phyloP scores from a whole-genome alignment of 139 green algal species.

The Chlamydomonas applanata region DNA sequence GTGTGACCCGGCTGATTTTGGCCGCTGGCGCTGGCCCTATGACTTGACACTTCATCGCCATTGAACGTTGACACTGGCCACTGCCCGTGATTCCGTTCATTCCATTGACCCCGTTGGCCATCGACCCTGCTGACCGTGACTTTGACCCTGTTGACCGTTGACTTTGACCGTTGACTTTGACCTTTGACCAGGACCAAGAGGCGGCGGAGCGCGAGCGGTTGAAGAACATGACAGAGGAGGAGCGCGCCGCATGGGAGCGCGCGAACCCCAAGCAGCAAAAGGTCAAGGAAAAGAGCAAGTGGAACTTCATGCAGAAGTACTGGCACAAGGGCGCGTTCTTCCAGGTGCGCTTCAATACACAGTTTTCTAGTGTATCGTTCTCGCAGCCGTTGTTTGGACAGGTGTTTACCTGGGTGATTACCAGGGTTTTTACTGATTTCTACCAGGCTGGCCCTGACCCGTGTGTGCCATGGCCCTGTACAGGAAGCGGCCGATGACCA shows the following conservation, averaged over 20 bases:
- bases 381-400: too few species aligned
- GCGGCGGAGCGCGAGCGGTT: constrained; percentile 70
- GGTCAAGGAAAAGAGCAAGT: constrained; percentile 56
- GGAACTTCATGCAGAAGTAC: constrained; percentile 97
- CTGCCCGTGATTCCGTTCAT: background rate
- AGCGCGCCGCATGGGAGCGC: constrained; percentile 68
- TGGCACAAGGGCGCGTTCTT: constrained; percentile 98
- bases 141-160: too few species aligned
- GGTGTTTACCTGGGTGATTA: too few species aligned
- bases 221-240: constrained; percentile 83
- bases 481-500: constrained; percentile 52
- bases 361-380: background rate
- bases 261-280: constrained; percentile 20
- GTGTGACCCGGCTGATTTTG: too few species aligned
- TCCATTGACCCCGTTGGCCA: background rate
- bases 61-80: too few species aligned
- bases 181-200: constrained; percentile 50
- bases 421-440: background rate
- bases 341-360: constrained; percentile 45
- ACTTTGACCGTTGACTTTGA: constrained; percentile 33
- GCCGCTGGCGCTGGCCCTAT: too few species aligned
- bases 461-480: background rate
- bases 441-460: background rate
- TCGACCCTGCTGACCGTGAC: constrained; percentile 20
- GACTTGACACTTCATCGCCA: too few species aligned